Conservation (phyloP, 2,329 filamentous ascomycete genomes). For the Pseudogymnoascus sp. region DNA sequence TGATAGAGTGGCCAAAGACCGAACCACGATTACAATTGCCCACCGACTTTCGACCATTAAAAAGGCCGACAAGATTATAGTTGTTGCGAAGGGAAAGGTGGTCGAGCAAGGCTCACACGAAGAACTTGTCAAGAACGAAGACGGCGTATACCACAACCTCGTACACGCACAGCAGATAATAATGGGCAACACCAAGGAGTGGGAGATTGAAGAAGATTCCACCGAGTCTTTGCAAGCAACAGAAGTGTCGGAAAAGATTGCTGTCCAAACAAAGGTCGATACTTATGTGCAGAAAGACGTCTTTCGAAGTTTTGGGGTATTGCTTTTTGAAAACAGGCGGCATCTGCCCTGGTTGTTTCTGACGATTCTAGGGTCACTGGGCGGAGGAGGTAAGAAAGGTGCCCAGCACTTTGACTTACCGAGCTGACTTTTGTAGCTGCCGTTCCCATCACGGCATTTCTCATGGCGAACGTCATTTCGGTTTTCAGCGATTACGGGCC, state of each 20-base stretch:
- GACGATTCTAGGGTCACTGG: conserved; percentile 35
- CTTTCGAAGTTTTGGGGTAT: conserved; percentile 44
- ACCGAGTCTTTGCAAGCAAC: conserved; percentile 31
- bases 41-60: conserved; percentile 68
- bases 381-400: conserved; percentile 18
- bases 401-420: neutral
- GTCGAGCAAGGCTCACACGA: conserved; percentile 71
- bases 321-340: conserved; percentile 47
- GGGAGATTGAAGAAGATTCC: conserved; percentile 16
- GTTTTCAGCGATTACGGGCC: conserved; percentile 32
- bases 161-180: conserved; percentile 56
- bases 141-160: conserved; percentile 58
- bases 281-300: conserved; percentile 34
- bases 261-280: conserved; percentile 15
- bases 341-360: conserved; percentile 43
- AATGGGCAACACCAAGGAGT: conserved; percentile 30
- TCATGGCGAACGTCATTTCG: conserved; percentile 46
- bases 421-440: conserved; percentile 24
- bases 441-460: conserved; percentile 43
- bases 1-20: conserved; percentile 43
- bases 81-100: conserved; percentile 61
- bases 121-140: conserved; percentile 50
- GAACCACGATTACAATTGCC: conserved; percentile 56
- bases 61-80: conserved; percentile 70
- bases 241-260: conserved; percentile 23